phyloP scores from a whole-genome alignment of 345 rosid species.

The Theobroma cacao region DNA sequence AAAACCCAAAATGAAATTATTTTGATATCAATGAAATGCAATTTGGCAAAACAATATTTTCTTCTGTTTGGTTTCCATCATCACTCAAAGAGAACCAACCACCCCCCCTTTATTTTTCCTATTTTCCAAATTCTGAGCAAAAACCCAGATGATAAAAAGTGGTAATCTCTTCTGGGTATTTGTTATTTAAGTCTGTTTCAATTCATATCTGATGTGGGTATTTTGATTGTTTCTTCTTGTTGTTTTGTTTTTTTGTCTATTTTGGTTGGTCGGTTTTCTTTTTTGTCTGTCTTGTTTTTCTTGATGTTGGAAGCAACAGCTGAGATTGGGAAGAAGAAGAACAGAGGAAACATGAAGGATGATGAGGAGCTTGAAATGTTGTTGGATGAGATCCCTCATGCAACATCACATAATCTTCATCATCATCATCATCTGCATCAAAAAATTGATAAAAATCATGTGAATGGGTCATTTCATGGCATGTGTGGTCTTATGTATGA shows the following conservation, averaged over 20 bases:
- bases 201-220: conserved; percentile 16
- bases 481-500: conserved; percentile 17
- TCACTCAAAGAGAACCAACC: not conserved
- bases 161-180: conserved; percentile 20
- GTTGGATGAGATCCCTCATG: conserved; percentile 33
- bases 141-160: conserved; percentile 11
- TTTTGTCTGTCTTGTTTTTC: not conserved
- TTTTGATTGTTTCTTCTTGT: conserved; percentile 12
- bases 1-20: conserved; percentile 10
- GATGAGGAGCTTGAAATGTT: conserved; percentile 29
- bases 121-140: conserved; percentile 1
- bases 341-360: conserved; percentile 14
- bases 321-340: conserved; percentile 3
- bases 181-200: conserved; percentile 6
- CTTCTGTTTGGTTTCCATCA: not conserved
- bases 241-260: not conserved
- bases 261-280: not conserved
- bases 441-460: conserved; percentile 1
- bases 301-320: conserved; percentile 10
- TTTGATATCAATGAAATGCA: conserved; percentile 10
- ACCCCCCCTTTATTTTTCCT: not conserved
- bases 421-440: conserved; percentile 8
- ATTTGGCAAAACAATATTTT: not conserved
- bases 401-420: conserved; percentile 19
- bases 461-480: conserved; percentile 16